Percentiles rank a stretch among this genome's conserved stretches.
phyloP scores from a whole-genome alignment of 208 protist genomes.

The Leishmania arabica region DNA sequence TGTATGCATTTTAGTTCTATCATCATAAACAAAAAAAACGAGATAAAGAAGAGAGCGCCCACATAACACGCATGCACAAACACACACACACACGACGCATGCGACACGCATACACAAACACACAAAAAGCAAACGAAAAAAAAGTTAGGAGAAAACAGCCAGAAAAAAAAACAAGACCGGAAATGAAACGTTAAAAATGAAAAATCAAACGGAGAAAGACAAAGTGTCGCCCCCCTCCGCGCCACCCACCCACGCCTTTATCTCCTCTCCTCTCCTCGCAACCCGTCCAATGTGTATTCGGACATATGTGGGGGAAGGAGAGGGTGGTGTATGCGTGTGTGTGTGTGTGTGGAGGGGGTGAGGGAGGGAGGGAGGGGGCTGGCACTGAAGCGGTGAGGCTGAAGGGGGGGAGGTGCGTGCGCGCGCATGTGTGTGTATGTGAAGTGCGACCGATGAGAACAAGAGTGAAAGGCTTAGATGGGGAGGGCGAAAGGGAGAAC shows the following conservation, averaged over 20 bases:
- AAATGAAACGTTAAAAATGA: background rate
- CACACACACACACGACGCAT: background rate
- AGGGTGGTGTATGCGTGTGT: no score
- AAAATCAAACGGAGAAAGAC: constrained; percentile 10
- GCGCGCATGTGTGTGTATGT: background rate
- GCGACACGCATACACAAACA: constrained; percentile 2
- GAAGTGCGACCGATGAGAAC: background rate
- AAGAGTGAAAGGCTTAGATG: background rate
- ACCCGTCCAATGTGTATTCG: background rate
- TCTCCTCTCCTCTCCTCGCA: background rate
- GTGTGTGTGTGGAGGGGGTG: background rate
- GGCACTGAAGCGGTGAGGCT: background rate
- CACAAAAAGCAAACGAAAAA: background rate
- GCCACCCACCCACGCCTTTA: background rate
- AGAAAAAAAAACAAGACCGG: background rate
- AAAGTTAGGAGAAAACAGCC: background rate
- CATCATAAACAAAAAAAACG: no score
- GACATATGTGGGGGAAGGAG: background rate
- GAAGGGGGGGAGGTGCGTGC: background rate
- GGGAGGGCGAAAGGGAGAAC: background rate
- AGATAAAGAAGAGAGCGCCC: no score
- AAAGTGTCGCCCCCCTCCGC: background rate
- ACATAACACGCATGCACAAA: background rate
- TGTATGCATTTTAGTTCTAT: no score
- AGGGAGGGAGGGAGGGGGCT: background rate